phyloP scores from a whole-genome alignment of 352 stramenopile species.

The Globisporangium rhizosaccharum region DNA sequence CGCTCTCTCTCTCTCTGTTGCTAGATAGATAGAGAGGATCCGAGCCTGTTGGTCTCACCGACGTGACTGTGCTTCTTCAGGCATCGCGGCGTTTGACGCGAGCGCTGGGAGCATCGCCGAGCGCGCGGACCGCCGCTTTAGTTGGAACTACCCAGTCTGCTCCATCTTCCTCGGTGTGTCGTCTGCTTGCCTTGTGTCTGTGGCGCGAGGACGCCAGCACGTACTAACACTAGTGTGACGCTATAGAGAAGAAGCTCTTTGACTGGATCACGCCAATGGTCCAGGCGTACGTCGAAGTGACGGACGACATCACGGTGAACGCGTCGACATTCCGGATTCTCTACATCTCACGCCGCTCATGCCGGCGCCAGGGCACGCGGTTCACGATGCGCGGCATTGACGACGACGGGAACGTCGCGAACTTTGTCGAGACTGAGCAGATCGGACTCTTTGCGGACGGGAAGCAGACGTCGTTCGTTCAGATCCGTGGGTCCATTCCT shows the following conservation, averaged over 20 bases:
- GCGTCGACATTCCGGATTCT: slow-evolving; percentile 58
- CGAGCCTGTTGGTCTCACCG: neutral
- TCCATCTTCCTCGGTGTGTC: slow-evolving; percentile 44
- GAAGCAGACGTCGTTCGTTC: slow-evolving; percentile 53
- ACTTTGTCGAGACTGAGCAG: slow-evolving; percentile 96
- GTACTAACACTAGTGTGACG: neutral
- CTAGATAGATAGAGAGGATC: too few relatives aligned
- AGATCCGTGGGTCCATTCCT: slow-evolving; percentile 94
- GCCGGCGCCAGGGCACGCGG: slow-evolving; percentile 81
- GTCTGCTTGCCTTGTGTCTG: too few relatives aligned
- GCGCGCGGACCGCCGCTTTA: slow-evolving; percentile 88
- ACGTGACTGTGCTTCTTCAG: slow-evolving; percentile 16
- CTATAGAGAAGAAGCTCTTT: slow-evolving; percentile 66
- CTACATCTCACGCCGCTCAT: slow-evolving; percentile 70
- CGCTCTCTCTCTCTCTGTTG: too few relatives aligned
- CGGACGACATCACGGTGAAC: slow-evolving; percentile 38
- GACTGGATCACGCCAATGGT: slow-evolving; percentile 80
- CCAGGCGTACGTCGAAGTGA: slow-evolving; percentile 56
- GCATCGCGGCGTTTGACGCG: slow-evolving; percentile 44
- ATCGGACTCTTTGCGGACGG: slow-evolving; percentile 74
- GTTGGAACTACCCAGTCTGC: slow-evolving; percentile 89
- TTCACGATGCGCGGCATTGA: slow-evolving; percentile 94
- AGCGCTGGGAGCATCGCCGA: slow-evolving; percentile 51
- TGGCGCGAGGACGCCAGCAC: neutral
- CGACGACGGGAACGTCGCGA: slow-evolving; percentile 87